These are phyloP conservation scores for Quambalaria eucalypti DNA, from an alignment of 1,284 basidiomycete species.

Conservation along the genomic window DNA sequence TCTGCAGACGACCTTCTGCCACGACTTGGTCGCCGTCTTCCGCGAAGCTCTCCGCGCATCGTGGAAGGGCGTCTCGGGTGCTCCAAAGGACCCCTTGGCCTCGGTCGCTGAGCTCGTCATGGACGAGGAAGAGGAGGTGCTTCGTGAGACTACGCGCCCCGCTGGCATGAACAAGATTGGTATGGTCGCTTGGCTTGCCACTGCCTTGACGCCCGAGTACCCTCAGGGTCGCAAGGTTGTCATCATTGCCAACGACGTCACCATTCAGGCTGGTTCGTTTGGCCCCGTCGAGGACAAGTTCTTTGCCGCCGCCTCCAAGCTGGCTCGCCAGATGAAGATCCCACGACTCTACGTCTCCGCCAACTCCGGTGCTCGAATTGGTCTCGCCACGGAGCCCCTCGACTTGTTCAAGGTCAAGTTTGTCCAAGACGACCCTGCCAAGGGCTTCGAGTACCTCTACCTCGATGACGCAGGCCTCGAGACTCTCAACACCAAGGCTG, in stretches of 20 bases:
- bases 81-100: slow-evolving; percentile 59
- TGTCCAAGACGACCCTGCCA: slow-evolving; percentile 75
- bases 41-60: slow-evolving; percentile 88
- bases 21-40: slow-evolving; percentile 98
- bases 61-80: slow-evolving; percentile 66
- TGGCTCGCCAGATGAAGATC: slow-evolving; percentile 61
- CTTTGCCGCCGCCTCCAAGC: slow-evolving; percentile 89
- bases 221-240: slow-evolving; percentile 78
- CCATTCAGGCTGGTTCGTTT: slow-evolving; percentile 96
- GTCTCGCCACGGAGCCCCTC: slow-evolving; percentile 85
- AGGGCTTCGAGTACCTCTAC: slow-evolving; percentile 94
- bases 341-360: slow-evolving; percentile 6
- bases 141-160: slow-evolving; percentile 78
- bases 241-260: slow-evolving; percentile 96
- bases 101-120: slow-evolving; percentile 78
- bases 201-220: slow-evolving; percentile 84
- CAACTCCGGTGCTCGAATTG: slow-evolving; percentile 57
- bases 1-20: slow-evolving; percentile 90
- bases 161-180: slow-evolving; percentile 91
- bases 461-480: slow-evolving; percentile 54
- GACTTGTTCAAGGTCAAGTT: slow-evolving; percentile 85
- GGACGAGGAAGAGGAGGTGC: slow-evolving; percentile 80
- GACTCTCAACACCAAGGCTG: slow-evolving; percentile 53
- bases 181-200: slow-evolving; percentile 98
- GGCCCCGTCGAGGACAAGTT: slow-evolving; percentile 90